A percentile compares a stretch with the other conserved stretches of the same genome.
phyloP scores from a whole-genome alignment of 2,329 filamentous ascomycete genomes.

The Ceratocystis papillata region DNA sequence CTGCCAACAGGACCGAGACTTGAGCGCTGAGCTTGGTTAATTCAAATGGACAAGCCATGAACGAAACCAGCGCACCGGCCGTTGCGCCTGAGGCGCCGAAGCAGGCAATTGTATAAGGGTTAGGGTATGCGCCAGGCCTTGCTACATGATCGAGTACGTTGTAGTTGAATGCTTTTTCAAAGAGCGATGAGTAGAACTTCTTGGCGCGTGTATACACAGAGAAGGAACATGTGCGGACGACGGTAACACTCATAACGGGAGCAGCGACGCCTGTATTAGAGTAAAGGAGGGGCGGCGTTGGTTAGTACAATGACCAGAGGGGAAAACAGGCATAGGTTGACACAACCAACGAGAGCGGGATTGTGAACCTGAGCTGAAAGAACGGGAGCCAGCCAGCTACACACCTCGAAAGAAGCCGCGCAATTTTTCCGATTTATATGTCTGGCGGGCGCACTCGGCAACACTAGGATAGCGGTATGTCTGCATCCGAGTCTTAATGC shows the following conservation, averaged over 20 bases:
- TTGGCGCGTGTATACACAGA: constrained; percentile 71
- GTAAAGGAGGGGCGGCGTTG: neutral
- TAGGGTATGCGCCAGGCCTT: constrained; percentile 58
- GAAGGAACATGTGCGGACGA: constrained; percentile 68
- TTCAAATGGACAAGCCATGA: constrained; percentile 77
- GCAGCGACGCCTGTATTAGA: constrained; percentile 54
- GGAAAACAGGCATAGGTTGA: neutral
- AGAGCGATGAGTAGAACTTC: constrained; percentile 59
- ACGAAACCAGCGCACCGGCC: constrained; percentile 67
- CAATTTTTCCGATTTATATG: constrained; percentile 62
- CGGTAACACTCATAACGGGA: constrained; percentile 67
- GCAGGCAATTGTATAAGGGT: constrained; percentile 59
- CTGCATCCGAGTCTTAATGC: constrained; percentile 83
- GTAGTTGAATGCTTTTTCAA: constrained; percentile 53
- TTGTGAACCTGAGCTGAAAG: no score
- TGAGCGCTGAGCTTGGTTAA: constrained; percentile 83
- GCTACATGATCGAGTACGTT: constrained; percentile 66
- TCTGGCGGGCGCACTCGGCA: constrained; percentile 61
- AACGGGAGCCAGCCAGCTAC: constrained; percentile 26
- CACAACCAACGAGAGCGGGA: neutral
- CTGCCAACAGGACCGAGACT: constrained; percentile 65
- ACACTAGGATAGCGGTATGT: constrained; percentile 70
- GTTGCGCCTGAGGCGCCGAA: constrained; percentile 70
- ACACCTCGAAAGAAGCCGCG: constrained; percentile 72
- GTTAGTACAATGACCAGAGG: constrained; percentile 13